phyloP scores from a whole-genome alignment of 2,329 filamentous ascomycete genomes.

The Paracamarosporium sp. region DNA sequence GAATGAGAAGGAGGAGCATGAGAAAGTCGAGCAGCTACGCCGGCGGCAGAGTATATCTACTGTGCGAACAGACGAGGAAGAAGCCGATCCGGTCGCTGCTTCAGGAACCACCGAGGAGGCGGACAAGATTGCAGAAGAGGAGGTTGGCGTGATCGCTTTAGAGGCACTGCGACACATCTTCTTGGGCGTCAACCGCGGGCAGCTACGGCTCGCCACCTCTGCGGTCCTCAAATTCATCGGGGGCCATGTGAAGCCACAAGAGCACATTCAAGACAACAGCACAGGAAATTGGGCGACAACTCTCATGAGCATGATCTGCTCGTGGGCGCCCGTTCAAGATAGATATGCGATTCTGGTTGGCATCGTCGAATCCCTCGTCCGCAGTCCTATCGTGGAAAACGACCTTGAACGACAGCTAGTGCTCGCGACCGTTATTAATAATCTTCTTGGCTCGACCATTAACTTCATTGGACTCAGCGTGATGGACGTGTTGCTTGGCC shows the following conservation, averaged over 20 bases:
- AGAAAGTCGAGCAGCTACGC: conserved; percentile 67
- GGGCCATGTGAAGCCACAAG: conserved; percentile 35
- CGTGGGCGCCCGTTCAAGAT: conserved; percentile 93
- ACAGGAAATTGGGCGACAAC: conserved; percentile 78
- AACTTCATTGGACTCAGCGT: conserved; percentile 96
- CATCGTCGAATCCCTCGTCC: conserved; percentile 76
- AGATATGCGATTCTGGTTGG: conserved; percentile 89
- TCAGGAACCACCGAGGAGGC: conserved; percentile 84
- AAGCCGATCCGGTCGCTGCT: conserved; percentile 71
- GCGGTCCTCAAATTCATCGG: conserved; percentile 77
- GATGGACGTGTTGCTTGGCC: conserved; percentile 88
- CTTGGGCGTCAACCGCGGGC: conserved; percentile 77
- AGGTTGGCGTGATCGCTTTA: conserved; percentile 82
- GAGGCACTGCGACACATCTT: conserved; percentile 89
- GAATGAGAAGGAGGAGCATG: conserved; percentile 71
- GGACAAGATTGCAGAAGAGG: conserved; percentile 87
- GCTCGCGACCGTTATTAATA: conserved; percentile 79
- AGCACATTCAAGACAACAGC: conserved; percentile 53
- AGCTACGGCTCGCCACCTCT: conserved; percentile 78
- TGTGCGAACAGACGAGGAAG: conserved; percentile 73
- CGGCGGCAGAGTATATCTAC: conserved; percentile 82
- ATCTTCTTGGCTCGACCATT: conserved; percentile 82
- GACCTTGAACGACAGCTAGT: conserved; percentile 76
- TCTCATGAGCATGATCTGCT: conserved; percentile 78
- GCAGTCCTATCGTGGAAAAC: conserved; percentile 72